These are phyloP conservation scores for Macrotyloma uniflorum DNA, from an alignment of 306 rosid genomes.

Conservation along the genomic window DNA sequence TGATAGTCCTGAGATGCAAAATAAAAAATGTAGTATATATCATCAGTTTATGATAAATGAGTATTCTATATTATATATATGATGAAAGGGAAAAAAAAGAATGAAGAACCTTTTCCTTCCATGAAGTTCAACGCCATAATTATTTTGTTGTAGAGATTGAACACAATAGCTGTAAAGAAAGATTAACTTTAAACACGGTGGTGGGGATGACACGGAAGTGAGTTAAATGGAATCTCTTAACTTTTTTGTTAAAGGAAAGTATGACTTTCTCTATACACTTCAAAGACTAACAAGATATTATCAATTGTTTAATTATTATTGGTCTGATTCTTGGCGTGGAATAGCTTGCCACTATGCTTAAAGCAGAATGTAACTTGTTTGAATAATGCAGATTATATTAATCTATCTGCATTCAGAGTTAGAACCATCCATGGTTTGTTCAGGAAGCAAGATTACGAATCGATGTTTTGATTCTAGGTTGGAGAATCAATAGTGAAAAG, in stretches of 20 bases:
- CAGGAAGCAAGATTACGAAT: background rate
- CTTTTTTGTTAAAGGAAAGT: slow-evolving; percentile 55
- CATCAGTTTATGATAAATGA: background rate
- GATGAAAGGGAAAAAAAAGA: background rate
- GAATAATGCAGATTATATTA: background rate
- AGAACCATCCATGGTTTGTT: background rate
- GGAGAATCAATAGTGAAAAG: background rate
- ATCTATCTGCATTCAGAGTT: background rate
- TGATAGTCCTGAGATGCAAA: slow-evolving; percentile 45
- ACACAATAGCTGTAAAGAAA: slow-evolving; percentile 7
- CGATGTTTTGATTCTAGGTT: background rate
- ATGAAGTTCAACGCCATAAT: slow-evolving; percentile 49
- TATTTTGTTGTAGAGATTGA: background rate
- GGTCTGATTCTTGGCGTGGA: slow-evolving; percentile 31
- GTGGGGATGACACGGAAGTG: background rate
- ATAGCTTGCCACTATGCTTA: background rate
- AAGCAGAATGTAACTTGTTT: background rate
- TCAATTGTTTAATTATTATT: slow-evolving; percentile 3
- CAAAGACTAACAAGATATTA: background rate
- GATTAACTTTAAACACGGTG: background rate
- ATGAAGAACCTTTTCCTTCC: slow-evolving; percentile 48
- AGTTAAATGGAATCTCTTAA: slow-evolving; percentile 23
- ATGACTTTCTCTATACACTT: slow-evolving; percentile 22
- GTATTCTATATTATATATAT: background rate
- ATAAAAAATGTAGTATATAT: slow-evolving; percentile 12